phyloP scores from a whole-genome alignment of 2,329 filamentous ascomycete genomes.

The Cladosporium phlei region DNA sequence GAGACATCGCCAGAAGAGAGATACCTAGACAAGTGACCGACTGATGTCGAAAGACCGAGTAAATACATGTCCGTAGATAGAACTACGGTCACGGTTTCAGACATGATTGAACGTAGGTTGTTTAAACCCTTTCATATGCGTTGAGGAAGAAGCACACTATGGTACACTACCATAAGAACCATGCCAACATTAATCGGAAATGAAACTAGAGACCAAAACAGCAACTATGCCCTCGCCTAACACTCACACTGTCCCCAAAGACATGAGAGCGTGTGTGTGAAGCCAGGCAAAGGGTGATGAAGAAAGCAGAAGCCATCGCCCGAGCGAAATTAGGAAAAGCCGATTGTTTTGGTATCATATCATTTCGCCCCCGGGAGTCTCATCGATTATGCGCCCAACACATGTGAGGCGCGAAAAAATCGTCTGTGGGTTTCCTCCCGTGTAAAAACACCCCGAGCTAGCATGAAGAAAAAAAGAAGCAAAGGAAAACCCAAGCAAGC shows the following conservation, averaged over 20 bases:
- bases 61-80: no score
- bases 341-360: constrained; percentile 9
- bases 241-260: no score
- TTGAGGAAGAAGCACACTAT: no score
- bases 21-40: no score
- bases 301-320: neutral
- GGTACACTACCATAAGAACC: constrained; percentile 3
- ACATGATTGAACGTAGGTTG: no score
- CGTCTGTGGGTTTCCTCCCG: neutral
- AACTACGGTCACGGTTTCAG: no score
- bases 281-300: neutral
- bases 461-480: constrained; percentile 10
- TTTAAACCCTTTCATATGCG: no score
- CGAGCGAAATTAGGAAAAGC: constrained; percentile 3
- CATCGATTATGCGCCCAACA: neutral
- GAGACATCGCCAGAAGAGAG: no score
- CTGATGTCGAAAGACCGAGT: no score
- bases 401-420: neutral
- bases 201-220: neutral
- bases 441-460: constrained; percentile 7
- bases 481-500: neutral
- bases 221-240: no score
- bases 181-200: constrained; percentile 1
- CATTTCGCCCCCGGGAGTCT: neutral
- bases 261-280: no score